These are phyloP conservation scores for Phytophthora cryptogea DNA, from an alignment of 352 stramenopile species.

Conservation along the genomic window DNA sequence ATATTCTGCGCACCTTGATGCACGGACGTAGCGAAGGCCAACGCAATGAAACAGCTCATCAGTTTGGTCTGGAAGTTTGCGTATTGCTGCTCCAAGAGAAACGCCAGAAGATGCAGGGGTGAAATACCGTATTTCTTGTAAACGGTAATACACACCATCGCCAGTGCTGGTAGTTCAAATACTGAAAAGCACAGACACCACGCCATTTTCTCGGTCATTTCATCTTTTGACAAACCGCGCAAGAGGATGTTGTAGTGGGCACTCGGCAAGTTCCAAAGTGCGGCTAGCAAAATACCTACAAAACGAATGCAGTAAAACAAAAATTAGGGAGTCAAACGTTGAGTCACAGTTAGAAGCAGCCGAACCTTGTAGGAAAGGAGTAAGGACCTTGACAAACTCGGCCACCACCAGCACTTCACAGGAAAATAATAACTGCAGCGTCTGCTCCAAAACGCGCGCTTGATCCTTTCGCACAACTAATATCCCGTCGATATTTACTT, in stretches of 20 bases:
- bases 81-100: constrained; percentile 46
- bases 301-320: constrained; percentile 20
- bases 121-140: constrained; percentile 37
- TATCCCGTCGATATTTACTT: constrained; percentile 37
- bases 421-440: constrained; percentile 38
- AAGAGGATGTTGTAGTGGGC: constrained; percentile 33
- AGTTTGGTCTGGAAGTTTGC: constrained; percentile 37
- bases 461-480: constrained; percentile 33
- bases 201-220: constrained; percentile 6
- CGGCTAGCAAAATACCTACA: background rate
- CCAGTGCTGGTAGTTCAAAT: constrained; percentile 20
- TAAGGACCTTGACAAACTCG: constrained; percentile 42
- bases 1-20: constrained; percentile 15
- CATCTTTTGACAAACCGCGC: constrained; percentile 3
- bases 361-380: constrained; percentile 36
- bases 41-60: constrained; percentile 22
- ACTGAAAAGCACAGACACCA: constrained; percentile 17
- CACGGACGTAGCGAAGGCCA: constrained; percentile 25
- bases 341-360: constrained; percentile 2
- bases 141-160: constrained; percentile 16
- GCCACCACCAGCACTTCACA: constrained; percentile 41
- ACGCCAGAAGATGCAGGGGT: constrained; percentile 32
- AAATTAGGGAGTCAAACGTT: constrained; percentile 10
- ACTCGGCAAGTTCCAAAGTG: constrained; percentile 35
- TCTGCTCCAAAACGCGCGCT: constrained; percentile 35